phyloP scores from a whole-genome alignment of 305 asterid genomes.

The Solanum hybrid region DNA sequence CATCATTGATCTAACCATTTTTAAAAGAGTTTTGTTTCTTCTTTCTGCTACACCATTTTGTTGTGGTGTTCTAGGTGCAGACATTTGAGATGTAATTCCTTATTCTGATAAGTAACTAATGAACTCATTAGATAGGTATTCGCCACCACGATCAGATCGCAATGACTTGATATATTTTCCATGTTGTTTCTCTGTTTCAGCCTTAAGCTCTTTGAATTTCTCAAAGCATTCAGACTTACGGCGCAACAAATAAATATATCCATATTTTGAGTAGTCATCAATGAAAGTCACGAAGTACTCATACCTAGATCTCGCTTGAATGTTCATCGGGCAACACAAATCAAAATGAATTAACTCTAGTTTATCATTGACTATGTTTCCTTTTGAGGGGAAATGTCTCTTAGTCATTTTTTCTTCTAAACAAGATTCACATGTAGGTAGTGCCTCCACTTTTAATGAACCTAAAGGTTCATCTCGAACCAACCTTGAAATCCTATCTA shows the following conservation, averaged over 20 bases:
- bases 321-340: not conserved
- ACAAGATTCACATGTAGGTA: not conserved
- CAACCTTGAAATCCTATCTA: not conserved
- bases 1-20: not conserved
- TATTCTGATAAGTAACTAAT: not conserved
- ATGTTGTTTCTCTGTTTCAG: not conserved
- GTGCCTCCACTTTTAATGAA: not conserved
- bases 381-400: not conserved
- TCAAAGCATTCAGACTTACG: not conserved
- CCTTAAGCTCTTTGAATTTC: not conserved
- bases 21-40: not conserved
- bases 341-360: not conserved
- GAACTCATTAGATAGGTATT: not conserved
- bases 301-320: not conserved
- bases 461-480: not conserved
- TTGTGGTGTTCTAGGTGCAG: not conserved
- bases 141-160: not conserved
- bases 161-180: not conserved
- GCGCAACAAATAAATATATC: not conserved
- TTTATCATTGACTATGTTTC: not conserved
- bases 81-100: not conserved
- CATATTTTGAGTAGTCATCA: not conserved
- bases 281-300: not conserved
- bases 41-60: not conserved
- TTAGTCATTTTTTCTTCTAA: not conserved